A percentile compares a stretch with the other conserved stretches of the same genome.
Conservation (phyloP, 2,329 filamentous ascomycete genomes). For the Huntiella omanensis region DNA sequence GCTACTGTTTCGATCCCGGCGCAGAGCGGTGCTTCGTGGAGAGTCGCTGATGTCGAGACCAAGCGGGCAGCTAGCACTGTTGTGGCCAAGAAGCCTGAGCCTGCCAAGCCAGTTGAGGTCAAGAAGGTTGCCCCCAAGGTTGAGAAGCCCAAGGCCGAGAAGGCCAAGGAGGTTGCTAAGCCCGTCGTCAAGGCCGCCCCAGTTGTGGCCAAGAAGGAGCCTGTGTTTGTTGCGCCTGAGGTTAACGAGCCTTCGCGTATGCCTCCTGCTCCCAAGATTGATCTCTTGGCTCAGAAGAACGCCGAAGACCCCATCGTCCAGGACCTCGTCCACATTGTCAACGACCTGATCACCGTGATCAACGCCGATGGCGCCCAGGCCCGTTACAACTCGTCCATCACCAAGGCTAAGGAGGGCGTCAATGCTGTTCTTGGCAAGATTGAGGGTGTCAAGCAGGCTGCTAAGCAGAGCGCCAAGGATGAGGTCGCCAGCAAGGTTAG, state of each 20-base stretch:
- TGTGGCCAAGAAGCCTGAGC: constrained; percentile 16
- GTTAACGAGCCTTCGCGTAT: constrained; percentile 47
- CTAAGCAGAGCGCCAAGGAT: constrained; percentile 51
- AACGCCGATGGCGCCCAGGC: constrained; percentile 66
- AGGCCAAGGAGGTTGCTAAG: constrained; percentile 16
- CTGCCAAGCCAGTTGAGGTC: constrained; percentile 15
- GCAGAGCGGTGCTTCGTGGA: constrained; percentile 71
- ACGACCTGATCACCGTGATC: constrained; percentile 84
- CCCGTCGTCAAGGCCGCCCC: constrained; percentile 16
- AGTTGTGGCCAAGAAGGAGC: constrained; percentile 12
- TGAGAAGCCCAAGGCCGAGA: constrained; percentile 14
- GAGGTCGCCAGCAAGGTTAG: constrained; percentile 53
- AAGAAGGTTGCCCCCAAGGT: constrained; percentile 17
- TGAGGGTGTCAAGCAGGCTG: constrained; percentile 47
- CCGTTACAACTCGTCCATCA: constrained; percentile 60
- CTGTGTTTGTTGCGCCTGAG: constrained; percentile 35
- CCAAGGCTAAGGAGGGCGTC: constrained; percentile 72
- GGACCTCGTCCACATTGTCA: constrained; percentile 85
- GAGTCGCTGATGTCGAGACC: constrained; percentile 43
- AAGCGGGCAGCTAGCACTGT: constrained; percentile 41
- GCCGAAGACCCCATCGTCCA: constrained; percentile 77
- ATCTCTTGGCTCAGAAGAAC: constrained; percentile 55
- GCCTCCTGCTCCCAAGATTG: constrained; percentile 50
- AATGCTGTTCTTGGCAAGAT: constrained; percentile 64
- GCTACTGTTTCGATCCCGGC: constrained; percentile 66